phyloP scores from a whole-genome alignment of 495 filamentous ascomycete genomes.

The Astrocystis sublimbata region DNA sequence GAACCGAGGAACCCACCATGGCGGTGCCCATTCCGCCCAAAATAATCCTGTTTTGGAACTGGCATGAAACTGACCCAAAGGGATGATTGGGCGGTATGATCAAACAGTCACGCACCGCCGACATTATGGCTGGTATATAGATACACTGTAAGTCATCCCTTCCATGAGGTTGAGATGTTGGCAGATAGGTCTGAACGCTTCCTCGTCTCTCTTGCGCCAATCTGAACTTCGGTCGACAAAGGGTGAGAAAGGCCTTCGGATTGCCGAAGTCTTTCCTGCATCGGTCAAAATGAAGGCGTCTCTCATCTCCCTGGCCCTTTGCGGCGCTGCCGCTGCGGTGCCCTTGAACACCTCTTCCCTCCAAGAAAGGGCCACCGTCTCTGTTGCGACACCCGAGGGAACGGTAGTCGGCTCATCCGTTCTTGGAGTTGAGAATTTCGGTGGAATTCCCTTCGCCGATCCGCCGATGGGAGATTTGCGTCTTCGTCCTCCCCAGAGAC shows the following conservation, averaged over 20 bases:
- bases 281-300: constrained; percentile 25
- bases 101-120: not conserved
- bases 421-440: constrained; percentile 45
- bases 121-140: constrained; percentile 3
- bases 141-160: not conserved
- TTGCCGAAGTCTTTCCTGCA: not conserved
- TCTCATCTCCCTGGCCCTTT: constrained; percentile 27
- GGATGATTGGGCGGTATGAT: not conserved
- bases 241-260: not conserved
- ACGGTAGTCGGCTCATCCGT: constrained; percentile 51
- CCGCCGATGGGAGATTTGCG: constrained; percentile 45
- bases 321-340: constrained; percentile 30
- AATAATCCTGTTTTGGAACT: not conserved
- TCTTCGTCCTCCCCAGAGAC: constrained; percentile 44
- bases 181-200: not conserved
- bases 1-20: not conserved
- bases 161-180: not conserved
- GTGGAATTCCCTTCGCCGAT: constrained; percentile 51
- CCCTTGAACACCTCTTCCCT: constrained; percentile 34
- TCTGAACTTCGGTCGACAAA: not conserved
- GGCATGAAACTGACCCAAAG: not conserved
- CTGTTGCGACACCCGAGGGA: constrained; percentile 50
- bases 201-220: not conserved
- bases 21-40: not conserved
- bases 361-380: constrained; percentile 44